Evolutionary conservation across 768 basidiomycete species (phyloP).

Genomic region (Amanita jacksonii): DNA sequence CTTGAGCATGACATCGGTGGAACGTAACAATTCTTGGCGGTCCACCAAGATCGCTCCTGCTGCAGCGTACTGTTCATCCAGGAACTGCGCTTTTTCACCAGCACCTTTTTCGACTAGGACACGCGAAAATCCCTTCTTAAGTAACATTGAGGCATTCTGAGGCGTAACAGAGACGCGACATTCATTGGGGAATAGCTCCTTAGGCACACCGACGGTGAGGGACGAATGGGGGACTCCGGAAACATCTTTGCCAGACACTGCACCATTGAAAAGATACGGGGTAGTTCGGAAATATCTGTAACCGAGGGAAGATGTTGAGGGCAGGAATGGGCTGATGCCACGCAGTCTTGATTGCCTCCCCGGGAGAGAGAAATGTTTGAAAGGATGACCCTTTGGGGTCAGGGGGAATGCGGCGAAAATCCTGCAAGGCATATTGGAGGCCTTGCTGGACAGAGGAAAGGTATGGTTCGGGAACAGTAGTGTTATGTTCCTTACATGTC

Average conservation of each 20-base stretch:
- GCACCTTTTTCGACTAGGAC: conserved; percentile 69
- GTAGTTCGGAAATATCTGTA: conserved; percentile 26
- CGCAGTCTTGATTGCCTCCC: conserved; percentile 1
- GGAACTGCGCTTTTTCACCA: conserved; percentile 66
- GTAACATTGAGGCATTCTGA: conserved; percentile 60
- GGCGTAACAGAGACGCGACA: conserved; percentile 77
- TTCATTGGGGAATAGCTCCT: conserved; percentile 70
- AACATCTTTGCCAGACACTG: conserved; percentile 18
- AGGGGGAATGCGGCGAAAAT: conserved; percentile 20
- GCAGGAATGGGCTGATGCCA: not conserved
- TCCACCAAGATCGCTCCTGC: conserved; percentile 78
- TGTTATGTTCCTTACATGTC: not conserved
- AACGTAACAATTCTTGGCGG: conserved; percentile 55
- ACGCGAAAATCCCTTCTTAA: conserved; percentile 73
- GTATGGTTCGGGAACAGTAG: not conserved
- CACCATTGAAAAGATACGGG: conserved; percentile 16
- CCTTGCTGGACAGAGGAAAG: conserved; percentile 9
- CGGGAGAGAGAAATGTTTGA: conserved; percentile 10
- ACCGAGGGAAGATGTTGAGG: conserved; percentile 13
- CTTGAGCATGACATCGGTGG: conserved; percentile 76
- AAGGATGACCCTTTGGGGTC: conserved; percentile 16
- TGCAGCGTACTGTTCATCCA: conserved; percentile 68
- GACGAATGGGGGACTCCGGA: conserved; percentile 54
- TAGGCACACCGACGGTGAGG: conserved; percentile 67
- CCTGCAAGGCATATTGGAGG: conserved; percentile 23